Evolutionary conservation across 768 basidiomycete genomes (phyloP).

Genomic region (Favolaschia claudopus): DNA sequence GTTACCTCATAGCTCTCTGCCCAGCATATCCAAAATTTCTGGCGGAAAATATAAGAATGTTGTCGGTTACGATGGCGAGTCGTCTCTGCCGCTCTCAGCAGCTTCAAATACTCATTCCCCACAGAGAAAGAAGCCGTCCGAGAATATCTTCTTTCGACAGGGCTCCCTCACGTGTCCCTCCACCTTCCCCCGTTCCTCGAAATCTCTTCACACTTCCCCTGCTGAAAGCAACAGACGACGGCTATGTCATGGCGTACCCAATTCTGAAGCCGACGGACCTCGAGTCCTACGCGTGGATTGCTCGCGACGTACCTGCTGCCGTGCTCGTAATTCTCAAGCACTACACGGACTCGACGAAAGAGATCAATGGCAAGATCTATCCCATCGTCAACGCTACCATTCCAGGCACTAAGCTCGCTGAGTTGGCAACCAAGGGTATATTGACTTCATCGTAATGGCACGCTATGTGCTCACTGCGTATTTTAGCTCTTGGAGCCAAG

Average conservation of each 20-base stretch:
- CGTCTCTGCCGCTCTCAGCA: not conserved
- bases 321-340: constrained; percentile 7
- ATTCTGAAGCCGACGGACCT: not conserved
- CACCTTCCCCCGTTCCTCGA: constrained; percentile 8
- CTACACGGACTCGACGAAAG: constrained; percentile 3
- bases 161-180: constrained; percentile 1
- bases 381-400: constrained; percentile 3
- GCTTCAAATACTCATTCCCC: too few species aligned
- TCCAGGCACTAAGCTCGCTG: constrained; percentile 1
- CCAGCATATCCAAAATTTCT: not conserved
- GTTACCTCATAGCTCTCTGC: not conserved
- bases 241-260: not conserved
- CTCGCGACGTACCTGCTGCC: constrained; percentile 4
- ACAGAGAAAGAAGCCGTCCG: not conserved
- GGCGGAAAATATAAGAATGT: constrained; percentile 8
- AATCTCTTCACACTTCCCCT: not conserved
- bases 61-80: not conserved
- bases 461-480: not conserved
- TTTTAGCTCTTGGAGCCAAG: constrained; percentile 3
- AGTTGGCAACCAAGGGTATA: not conserved
- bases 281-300: constrained; percentile 1
- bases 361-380: not conserved
- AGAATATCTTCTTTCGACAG: not conserved
- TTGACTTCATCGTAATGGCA: not conserved
- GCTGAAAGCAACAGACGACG: not conserved